These are phyloP conservation scores for Beauveria varroae DNA, from an alignment of 2,329 filamentous ascomycete genomes.

Conservation along the genomic window DNA sequence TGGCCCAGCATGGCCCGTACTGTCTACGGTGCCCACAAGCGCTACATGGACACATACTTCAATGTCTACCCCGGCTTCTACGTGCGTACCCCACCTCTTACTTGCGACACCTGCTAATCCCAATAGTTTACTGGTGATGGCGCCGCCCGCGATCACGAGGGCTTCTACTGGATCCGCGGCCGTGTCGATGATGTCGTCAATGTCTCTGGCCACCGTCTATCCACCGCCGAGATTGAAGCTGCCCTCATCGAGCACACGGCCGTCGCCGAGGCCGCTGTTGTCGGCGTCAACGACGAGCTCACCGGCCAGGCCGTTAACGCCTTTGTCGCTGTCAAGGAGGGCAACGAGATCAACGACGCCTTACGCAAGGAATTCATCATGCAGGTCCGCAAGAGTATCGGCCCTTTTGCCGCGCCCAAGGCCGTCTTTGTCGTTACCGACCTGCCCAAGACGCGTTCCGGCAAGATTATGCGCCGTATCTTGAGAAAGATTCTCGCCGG, in stretches of 20 bases:
- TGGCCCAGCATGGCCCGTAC: slow-evolving; percentile 99
- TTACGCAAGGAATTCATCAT: slow-evolving; percentile 89
- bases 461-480: slow-evolving; percentile 98
- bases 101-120: slow-evolving; percentile 2
- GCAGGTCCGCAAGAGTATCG: slow-evolving; percentile 95
- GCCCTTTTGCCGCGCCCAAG: slow-evolving; percentile 94
- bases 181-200: slow-evolving; percentile 98
- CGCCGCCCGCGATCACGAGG: slow-evolving; percentile 91
- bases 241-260: slow-evolving; percentile 86
- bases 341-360: slow-evolving; percentile 65
- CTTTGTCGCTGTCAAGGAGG: slow-evolving; percentile 88
- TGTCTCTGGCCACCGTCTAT: slow-evolving; percentile 91
- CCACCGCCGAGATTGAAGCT: slow-evolving; percentile 95
- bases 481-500: slow-evolving; percentile 94
- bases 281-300: slow-evolving; percentile 86
- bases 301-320: slow-evolving; percentile 97
- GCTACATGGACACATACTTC: slow-evolving; percentile 97
- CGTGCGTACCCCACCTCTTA: slow-evolving; percentile 48
- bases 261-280: slow-evolving; percentile 90
- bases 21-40: slow-evolving; percentile 94
- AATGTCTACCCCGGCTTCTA: slow-evolving; percentile 98
- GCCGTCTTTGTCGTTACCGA: slow-evolving; percentile 86
- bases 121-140: slow-evolving; percentile 81
- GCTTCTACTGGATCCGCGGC: slow-evolving; percentile 99
- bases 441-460: slow-evolving; percentile 91